These are phyloP conservation scores for Hypericum perforatum DNA, from an alignment of 345 rosid species.

Conservation along the genomic window DNA sequence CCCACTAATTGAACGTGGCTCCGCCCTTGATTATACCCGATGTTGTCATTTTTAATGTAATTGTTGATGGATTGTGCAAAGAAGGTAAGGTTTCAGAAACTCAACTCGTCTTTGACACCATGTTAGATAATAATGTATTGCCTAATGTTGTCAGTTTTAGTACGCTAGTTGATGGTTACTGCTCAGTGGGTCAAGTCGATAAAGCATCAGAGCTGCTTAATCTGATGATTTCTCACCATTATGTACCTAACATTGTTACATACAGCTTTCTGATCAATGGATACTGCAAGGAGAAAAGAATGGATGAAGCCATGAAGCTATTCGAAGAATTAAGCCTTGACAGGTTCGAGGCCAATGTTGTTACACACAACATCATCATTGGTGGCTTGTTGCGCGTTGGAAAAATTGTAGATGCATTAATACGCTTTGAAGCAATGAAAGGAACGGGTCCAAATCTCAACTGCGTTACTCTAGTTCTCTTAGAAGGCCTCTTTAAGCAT, in stretches of 20 bases:
- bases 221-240: not conserved
- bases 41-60: not conserved
- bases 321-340: not conserved
- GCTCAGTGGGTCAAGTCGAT: not conserved
- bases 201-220: no score
- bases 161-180: no score
- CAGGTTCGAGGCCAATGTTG: not conserved
- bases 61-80: not conserved
- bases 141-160: not conserved
- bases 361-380: not conserved
- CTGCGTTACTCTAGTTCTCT: not conserved
- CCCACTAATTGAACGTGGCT: no score
- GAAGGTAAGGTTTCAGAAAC: conserved; percentile 3
- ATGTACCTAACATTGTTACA: not conserved
- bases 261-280: conserved; percentile 5
- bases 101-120: not conserved
- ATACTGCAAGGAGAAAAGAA: not conserved
- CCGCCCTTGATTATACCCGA: not conserved
- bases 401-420: not conserved
- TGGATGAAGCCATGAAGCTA: conserved; percentile 5
- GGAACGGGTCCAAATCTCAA: not conserved
- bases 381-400: not conserved
- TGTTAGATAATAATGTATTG: not conserved
- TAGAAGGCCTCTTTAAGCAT: conserved; percentile 3
- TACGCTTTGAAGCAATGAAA: not conserved